These are phyloP conservation scores for Neoarthrinium moseri DNA, from an alignment of 2,329 filamentous ascomycete species.

Conservation along the genomic window DNA sequence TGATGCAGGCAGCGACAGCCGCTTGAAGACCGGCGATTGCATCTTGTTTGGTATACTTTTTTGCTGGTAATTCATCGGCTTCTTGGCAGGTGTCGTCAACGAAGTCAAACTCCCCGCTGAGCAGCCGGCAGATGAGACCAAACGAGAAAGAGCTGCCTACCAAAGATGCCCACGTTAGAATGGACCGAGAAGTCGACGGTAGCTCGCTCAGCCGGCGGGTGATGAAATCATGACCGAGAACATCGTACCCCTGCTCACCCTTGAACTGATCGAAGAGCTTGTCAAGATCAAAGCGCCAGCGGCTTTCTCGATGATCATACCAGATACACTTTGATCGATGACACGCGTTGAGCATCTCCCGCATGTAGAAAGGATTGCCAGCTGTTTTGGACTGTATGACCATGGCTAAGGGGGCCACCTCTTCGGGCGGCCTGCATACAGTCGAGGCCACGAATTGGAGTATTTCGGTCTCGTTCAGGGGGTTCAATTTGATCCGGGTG, in stretches of 20 bases:
- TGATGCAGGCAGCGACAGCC: conserved; percentile 75
- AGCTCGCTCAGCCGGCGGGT: conserved; percentile 75
- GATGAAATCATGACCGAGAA: conserved; percentile 81
- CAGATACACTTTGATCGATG: conserved; percentile 85
- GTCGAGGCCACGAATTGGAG: conserved; percentile 80
- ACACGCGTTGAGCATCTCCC: conserved; percentile 85
- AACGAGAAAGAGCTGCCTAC: conserved; percentile 85
- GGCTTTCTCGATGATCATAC: conserved; percentile 81
- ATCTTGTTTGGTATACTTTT: conserved; percentile 62
- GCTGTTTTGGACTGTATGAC: conserved; percentile 86
- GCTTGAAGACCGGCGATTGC: conserved; percentile 78
- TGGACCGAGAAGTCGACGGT: conserved; percentile 68
- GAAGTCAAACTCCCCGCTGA: conserved; percentile 72
- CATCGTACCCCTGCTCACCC: conserved; percentile 73
- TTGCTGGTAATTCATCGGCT: conserved; percentile 32
- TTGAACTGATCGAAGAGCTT: conserved; percentile 83
- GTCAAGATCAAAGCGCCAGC: conserved; percentile 85
- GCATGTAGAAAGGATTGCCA: conserved; percentile 88
- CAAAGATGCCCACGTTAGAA: conserved; percentile 84
- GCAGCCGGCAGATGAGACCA: conserved; percentile 71
- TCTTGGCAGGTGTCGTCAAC: conserved; percentile 40
- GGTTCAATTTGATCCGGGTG: conserved; percentile 69
- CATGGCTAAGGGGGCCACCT: conserved; percentile 74
- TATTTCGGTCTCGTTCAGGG: conserved; percentile 77
- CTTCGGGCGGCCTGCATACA: conserved; percentile 69